Conservation (phyloP, 1,284 basidiomycete species). For the Puccinia triticina region DNA sequence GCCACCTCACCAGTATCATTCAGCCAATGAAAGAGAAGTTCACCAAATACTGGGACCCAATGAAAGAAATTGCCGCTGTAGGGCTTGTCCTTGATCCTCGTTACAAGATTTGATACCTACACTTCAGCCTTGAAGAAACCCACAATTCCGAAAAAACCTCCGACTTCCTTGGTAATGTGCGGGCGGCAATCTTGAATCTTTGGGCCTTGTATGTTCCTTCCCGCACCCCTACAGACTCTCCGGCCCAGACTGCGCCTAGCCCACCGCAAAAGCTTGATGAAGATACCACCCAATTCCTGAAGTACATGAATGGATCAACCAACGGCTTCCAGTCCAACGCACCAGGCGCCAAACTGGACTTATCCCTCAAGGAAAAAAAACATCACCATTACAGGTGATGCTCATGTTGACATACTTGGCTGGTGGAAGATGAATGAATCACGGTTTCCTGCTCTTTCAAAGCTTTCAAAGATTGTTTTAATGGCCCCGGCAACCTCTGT, state of each 20-base stretch:
- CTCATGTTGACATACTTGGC: neutral
- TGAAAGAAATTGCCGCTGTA: neutral
- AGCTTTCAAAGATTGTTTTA: neutral
- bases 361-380: neutral
- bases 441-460: constrained; percentile 5
- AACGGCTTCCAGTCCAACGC: neutral
- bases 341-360: neutral
- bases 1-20: too few species aligned
- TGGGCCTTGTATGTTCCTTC: neutral
- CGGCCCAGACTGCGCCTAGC: neutral
- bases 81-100: neutral
- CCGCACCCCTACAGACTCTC: too few species aligned
- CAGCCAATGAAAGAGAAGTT: too few species aligned
- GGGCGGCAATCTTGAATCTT: neutral
- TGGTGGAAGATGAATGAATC: too few species aligned
- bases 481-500: constrained; percentile 17
- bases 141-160: neutral
- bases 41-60: constrained; percentile 11
- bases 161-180: neutral
- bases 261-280: neutral
- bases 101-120: neutral
- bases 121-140: neutral
- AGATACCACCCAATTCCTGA: neutral
- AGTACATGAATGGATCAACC: constrained; percentile 4
- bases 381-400: neutral